phyloP scores from a whole-genome alignment of 1,139 yeast genomes.

The Suhomyces wounanorum region DNA sequence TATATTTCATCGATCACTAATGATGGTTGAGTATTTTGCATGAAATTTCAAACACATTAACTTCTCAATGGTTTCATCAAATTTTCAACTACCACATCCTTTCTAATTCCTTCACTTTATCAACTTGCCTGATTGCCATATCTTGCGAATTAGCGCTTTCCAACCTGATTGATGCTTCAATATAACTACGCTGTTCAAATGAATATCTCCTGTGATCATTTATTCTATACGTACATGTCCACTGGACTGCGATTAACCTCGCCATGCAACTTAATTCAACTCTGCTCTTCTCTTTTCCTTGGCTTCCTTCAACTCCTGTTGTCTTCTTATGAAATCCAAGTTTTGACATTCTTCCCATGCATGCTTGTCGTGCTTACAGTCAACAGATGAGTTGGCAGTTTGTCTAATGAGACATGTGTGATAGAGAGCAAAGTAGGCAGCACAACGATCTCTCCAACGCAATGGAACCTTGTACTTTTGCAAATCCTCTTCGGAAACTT shows the following conservation, averaged over 20 bases:
- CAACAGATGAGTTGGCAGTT: conserved; percentile 48
- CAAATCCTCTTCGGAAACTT: conserved; percentile 83
- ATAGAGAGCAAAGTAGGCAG: conserved; percentile 65
- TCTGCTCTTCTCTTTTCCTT: conserved; percentile 40
- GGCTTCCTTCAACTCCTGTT: conserved; percentile 64
- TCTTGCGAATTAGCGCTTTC: too few relatives aligned
- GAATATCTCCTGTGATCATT: conserved; percentile 2
- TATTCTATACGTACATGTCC: conserved; percentile 7
- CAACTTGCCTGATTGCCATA: too few relatives aligned
- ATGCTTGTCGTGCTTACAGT: conserved; percentile 79
- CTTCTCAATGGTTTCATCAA: too few relatives aligned
- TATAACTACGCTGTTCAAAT: not conserved
- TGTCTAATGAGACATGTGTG: conserved; percentile 52
- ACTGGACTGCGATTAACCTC: conserved; percentile 1
- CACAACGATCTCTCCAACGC: conserved; percentile 86
- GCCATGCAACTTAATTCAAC: conserved; percentile 8
- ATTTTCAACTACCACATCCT: too few relatives aligned
- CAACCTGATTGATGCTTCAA: too few relatives aligned
- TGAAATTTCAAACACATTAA: too few relatives aligned
- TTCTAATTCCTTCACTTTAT: too few relatives aligned
- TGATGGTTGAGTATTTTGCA: too few relatives aligned
- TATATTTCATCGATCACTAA: too few relatives aligned
- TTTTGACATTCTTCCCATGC: conserved; percentile 86
- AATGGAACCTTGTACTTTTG: conserved; percentile 78
- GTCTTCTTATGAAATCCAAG: conserved; percentile 80